phyloP scores from a whole-genome alignment of 73 alveolate species.

The Paramecium sonneborni region DNA sequence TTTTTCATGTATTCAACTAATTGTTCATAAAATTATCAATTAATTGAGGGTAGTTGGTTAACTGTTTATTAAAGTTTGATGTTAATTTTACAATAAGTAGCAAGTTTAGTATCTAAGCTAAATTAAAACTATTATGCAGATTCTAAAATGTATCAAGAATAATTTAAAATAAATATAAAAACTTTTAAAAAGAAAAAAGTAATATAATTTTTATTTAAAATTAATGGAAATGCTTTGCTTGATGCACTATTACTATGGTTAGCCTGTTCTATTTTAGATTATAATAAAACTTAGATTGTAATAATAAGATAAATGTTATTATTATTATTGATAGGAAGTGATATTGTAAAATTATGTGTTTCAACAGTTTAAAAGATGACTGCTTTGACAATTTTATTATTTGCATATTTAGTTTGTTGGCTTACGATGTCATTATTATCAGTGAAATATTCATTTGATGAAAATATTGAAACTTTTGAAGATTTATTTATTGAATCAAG shows the following conservation, averaged over 20 bases:
- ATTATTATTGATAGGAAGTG: slow-evolving; percentile 19
- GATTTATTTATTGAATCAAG: background rate
- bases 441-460: background rate
- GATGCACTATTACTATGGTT: background rate
- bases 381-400: background rate
- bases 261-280: background rate
- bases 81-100: background rate
- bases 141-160: background rate
- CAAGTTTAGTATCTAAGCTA: slow-evolving; percentile 10
- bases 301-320: background rate
- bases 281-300: background rate
- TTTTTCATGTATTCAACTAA: background rate
- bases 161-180: background rate
- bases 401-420: slow-evolving; percentile 8
- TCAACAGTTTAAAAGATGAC: background rate
- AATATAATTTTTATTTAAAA: slow-evolving; percentile 8
- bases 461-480: slow-evolving; percentile 8
- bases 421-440: background rate
- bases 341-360: background rate
- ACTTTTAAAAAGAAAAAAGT: slow-evolving; percentile 28
- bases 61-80: slow-evolving; percentile 3
- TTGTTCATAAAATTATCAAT: background rate
- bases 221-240: slow-evolving; percentile 24
- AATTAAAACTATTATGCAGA: background rate
- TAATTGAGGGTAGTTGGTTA: background rate